phyloP scores from a whole-genome alignment of 306 rosid genomes.

The Pueraria montana region DNA sequence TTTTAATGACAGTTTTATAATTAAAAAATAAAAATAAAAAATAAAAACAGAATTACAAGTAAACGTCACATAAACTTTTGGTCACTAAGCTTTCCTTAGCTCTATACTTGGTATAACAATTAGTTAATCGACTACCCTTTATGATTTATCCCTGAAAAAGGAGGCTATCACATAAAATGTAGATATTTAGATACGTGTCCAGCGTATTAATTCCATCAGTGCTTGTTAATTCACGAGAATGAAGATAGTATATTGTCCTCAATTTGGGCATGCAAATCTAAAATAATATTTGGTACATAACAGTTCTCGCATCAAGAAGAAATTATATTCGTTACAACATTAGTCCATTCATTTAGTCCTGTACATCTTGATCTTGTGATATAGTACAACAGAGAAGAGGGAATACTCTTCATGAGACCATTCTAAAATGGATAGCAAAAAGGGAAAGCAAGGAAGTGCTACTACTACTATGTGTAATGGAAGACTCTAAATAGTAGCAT shows the following conservation, averaged over 20 bases:
- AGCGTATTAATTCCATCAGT: background rate
- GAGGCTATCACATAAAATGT: background rate
- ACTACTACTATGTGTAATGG: constrained; percentile 28
- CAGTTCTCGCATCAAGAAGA: constrained; percentile 8
- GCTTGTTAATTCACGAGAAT: background rate
- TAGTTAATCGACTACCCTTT: background rate
- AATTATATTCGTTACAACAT: constrained; percentile 38
- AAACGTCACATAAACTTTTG: too few relatives aligned
- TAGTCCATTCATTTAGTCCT: constrained; percentile 26
- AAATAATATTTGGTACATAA: constrained; percentile 36
- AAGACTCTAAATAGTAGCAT: constrained; percentile 26
- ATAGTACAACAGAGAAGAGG: constrained; percentile 39
- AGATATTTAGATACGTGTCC: background rate
- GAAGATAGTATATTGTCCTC: background rate
- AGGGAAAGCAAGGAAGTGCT: constrained; percentile 26
- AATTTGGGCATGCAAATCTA: constrained; percentile 29
- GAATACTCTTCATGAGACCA: constrained; percentile 42
- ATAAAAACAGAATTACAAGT: too few relatives aligned
- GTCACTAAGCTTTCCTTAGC: background rate
- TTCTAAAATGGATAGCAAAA: constrained; percentile 13
- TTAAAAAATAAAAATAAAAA: too few relatives aligned
- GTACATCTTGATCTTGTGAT: constrained; percentile 45
- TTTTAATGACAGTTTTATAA: too few relatives aligned
- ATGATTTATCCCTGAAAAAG: background rate
- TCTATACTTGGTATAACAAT: background rate